Conservation (phyloP, 441 rosid species). For the Gossypium laxum region DNA sequence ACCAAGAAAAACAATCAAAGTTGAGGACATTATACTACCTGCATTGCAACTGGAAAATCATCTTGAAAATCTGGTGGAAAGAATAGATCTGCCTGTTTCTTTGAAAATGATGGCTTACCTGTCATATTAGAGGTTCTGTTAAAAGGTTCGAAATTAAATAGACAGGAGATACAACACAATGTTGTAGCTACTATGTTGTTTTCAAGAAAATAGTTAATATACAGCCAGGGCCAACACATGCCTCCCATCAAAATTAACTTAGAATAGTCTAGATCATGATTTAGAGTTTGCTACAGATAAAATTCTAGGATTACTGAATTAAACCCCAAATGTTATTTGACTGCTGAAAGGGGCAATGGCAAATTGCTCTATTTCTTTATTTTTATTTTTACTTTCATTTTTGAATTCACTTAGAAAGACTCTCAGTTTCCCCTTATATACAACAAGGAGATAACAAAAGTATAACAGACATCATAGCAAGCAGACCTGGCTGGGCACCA, state of each 20-base stretch:
- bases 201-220: neutral
- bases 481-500: slow-evolving; percentile 92
- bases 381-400: neutral
- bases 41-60: slow-evolving; percentile 99
- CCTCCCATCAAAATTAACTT: neutral
- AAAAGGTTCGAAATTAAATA: neutral
- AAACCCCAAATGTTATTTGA: neutral
- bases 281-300: neutral
- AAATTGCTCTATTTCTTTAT: neutral
- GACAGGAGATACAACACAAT: neutral
- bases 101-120: slow-evolving; percentile 88
- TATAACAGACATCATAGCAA: slow-evolving; percentile 13
- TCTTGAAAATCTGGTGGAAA: slow-evolving; percentile 99
- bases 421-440: neutral
- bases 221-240: neutral
- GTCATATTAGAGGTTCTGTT: slow-evolving; percentile 18
- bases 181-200: neutral
- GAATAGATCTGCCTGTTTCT: slow-evolving; percentile 97
- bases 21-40: slow-evolving; percentile 40
- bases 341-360: neutral
- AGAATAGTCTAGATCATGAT: neutral
- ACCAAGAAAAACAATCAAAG: neutral
- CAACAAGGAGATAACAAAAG: neutral
- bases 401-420: neutral
- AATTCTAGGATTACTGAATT: neutral